Evolutionary conservation across 345 rosid genomes (phyloP), one percentile per base, ranked within the genome.

Genomic region (Alliaria petiolata): DNA sequence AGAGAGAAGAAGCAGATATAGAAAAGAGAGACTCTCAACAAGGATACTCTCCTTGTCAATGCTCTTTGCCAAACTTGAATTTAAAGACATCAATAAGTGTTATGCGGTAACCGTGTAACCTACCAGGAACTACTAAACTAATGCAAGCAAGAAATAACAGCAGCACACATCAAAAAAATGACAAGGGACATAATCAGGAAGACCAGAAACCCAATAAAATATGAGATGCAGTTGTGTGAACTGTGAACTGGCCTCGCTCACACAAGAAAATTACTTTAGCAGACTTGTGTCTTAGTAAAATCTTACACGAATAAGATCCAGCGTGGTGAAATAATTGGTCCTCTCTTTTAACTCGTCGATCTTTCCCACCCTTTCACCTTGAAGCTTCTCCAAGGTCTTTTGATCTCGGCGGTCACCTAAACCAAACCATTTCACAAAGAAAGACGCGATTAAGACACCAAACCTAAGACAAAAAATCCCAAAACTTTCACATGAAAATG

Each of bases 341-440:
- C 72, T 91, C 82, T 93, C 98, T 79, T 93, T 93, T 42, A 93
- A 90, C 78, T 89, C 98, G 70, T 91, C 86, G 45, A 93, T 91
- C 83, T 89, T 93, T 0, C 84, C 89, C 78, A 87, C 86, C 79
- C 87, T 82, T 73, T 93, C 97, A 38, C 84, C 85, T 31, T 90
- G 88, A 53, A 91, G 91, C 82, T 85, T 85, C 68, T 86, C 96
- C 65, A 93, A 82, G 49, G 84, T 82, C 53, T 81, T 83, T 55
- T 89, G 88, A 84, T 93, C 96, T 80, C 81, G 89, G 16, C 77
- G 85, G 60, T 93, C 96, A 79, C 93, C 98, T 91, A 60, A 47
- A 75, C 36, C 49, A 72, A 28, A 80, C 53, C 56, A 75, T 2
- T 57, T 19, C 2, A 19, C 63, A 73, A 58, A 51, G 19, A 66